Conservation (phyloP, 2,329 filamentous ascomycete species). For the Myriosclerotinia duriaeana region DNA sequence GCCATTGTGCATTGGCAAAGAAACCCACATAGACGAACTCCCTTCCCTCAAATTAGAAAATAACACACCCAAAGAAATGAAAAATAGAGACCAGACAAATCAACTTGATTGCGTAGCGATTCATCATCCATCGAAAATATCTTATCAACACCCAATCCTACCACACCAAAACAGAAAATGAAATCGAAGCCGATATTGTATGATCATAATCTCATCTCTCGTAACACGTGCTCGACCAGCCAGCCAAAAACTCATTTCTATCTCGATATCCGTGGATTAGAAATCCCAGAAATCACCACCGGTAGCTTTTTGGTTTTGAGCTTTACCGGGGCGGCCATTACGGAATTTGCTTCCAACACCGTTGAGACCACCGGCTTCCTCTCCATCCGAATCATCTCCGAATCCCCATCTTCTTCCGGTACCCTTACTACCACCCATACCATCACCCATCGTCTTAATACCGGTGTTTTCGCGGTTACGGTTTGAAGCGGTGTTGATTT, state of each 20-base stretch:
- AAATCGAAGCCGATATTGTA: conserved; percentile 5
- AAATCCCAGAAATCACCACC: conserved; percentile 44
- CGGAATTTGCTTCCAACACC: conserved; percentile 28
- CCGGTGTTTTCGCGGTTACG: conserved; percentile 32
- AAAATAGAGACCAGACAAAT: neutral
- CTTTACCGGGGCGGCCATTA: conserved; percentile 37
- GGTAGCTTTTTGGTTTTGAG: conserved; percentile 35
- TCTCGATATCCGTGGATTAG: conserved; percentile 27
- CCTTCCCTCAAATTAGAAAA: neutral
- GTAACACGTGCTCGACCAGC: neutral
- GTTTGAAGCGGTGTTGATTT: conserved; percentile 29
- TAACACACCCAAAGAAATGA: neutral
- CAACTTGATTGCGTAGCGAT: neutral
- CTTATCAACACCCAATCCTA: conserved; percentile 5
- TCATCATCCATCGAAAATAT: neutral
- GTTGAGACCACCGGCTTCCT: conserved; percentile 38
- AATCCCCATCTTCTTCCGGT: conserved; percentile 53
- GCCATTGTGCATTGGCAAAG: neutral
- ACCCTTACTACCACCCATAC: conserved; percentile 53
- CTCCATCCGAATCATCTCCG: conserved; percentile 51
- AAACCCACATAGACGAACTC: neutral
- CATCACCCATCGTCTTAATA: conserved; percentile 50
- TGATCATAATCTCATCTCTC: conserved; percentile 22
- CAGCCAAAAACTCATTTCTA: neutral
- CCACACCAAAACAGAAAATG: neutral